Conservation (phyloP, 176 grass and related monocot genomes). For the Aegilops umbellulata region DNA sequence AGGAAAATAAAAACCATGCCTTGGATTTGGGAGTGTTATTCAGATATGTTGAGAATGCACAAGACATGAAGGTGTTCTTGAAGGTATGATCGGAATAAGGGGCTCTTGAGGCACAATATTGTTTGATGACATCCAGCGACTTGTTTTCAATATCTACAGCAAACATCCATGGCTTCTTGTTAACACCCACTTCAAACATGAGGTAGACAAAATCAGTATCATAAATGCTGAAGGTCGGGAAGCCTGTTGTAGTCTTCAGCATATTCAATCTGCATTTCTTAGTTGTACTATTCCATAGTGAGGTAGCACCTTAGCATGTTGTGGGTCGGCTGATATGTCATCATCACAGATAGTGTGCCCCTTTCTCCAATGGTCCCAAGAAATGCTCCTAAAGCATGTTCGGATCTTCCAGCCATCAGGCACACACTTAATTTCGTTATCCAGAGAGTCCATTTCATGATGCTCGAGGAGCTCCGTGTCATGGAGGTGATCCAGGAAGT, state of each 20-base stretch:
- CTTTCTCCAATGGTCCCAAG: background rate
- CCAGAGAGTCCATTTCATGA: background rate
- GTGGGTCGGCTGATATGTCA: background rate
- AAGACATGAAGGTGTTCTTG: too few relatives aligned
- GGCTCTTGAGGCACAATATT: background rate
- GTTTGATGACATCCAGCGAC: background rate
- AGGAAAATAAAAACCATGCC: too few relatives aligned
- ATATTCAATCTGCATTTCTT: background rate
- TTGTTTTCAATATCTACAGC: background rate
- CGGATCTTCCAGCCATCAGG: background rate
- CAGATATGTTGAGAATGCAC: too few relatives aligned
- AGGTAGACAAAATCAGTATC: background rate
- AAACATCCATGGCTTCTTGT: background rate
- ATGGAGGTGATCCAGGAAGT: background rate
- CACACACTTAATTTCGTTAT: background rate
- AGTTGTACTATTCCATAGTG: background rate
- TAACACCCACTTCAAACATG: background rate
- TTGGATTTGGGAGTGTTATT: too few relatives aligned
- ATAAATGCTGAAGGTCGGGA: background rate
- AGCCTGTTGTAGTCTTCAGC: background rate
- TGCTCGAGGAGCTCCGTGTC: background rate
- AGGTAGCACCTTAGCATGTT: background rate
- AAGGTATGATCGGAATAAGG: background rate
- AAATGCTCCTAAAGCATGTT: background rate
- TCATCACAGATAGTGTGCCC: background rate